These are phyloP conservation scores for Trametes meyenii DNA, from an alignment of 768 basidiomycete species.

Conservation along the genomic window DNA sequence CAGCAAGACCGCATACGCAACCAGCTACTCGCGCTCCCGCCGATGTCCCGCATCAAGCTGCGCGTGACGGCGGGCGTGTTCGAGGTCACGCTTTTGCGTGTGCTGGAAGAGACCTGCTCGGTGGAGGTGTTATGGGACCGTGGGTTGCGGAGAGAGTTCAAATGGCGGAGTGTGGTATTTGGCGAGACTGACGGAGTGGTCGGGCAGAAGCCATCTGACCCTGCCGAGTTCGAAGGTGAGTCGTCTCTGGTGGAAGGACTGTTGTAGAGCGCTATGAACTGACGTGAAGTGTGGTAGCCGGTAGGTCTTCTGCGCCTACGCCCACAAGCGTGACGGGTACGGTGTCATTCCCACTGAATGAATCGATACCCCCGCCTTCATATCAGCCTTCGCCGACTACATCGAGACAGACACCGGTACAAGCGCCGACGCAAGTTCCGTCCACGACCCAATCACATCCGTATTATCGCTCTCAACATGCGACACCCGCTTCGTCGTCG, in stretches of 20 bases:
- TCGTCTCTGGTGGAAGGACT: neutral
- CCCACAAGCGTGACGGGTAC: neutral
- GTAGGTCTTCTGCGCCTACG: neutral
- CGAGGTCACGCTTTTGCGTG: constrained; percentile 77
- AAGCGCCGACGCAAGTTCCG: no score
- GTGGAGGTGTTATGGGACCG: constrained; percentile 85
- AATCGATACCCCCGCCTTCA: neutral
- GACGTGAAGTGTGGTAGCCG: neutral
- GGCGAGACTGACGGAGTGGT: constrained; percentile 73
- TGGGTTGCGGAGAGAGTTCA: constrained; percentile 74
- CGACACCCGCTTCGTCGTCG: neutral
- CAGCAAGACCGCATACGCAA: constrained; percentile 74
- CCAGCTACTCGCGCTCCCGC: constrained; percentile 69
- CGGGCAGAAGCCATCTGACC: constrained; percentile 70
- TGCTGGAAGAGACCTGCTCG: constrained; percentile 66
- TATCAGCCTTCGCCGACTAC: neutral
- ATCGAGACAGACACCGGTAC: constrained; percentile 1
- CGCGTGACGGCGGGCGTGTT: constrained; percentile 83
- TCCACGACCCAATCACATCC: neutral
- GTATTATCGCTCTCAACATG: constrained; percentile 28
- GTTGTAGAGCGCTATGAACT: no score
- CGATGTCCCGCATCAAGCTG: constrained; percentile 80
- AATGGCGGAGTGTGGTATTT: constrained; percentile 80
- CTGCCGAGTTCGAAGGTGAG: constrained; percentile 45
- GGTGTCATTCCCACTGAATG: neutral